Percentiles rank a stretch among this genome's conserved stretches.
These are phyloP conservation scores for Epichloe sp. DNA, from an alignment of 2,329 filamentous ascomycete species.

Conservation along the genomic window DNA sequence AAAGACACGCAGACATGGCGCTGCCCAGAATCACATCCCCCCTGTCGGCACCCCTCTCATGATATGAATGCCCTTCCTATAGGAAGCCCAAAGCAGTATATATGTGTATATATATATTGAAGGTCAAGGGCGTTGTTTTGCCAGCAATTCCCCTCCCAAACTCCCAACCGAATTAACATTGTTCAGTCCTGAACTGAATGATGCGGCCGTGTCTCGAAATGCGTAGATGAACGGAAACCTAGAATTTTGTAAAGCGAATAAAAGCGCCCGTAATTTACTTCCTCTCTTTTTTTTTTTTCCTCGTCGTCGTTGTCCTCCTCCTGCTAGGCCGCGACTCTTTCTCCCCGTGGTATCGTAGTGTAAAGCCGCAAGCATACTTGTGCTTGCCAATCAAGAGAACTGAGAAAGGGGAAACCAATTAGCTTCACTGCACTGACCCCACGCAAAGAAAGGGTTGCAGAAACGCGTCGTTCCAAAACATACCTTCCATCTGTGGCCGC, in stretches of 20 bases:
- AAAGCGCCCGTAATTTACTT: neutral
- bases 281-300: fast-evolving
- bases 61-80: too few relatives aligned
- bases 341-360: neutral
- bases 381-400: conserved; percentile 1
- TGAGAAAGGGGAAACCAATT: neutral
- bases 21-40: too few relatives aligned
- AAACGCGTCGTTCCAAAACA: conserved; percentile 12
- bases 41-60: too few relatives aligned
- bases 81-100: neutral
- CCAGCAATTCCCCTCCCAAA: neutral
- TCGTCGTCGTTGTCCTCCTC: neutral
- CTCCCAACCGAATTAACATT: too few relatives aligned
- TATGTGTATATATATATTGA: too few relatives aligned
- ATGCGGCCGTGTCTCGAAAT: too few relatives aligned
- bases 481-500: conserved; percentile 62
- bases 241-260: neutral
- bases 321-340: neutral
- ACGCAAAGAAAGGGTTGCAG: too few relatives aligned
- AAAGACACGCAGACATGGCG: too few relatives aligned
- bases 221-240: neutral
- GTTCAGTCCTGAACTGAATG: too few relatives aligned
- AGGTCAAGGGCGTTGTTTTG: neutral
- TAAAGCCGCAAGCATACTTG: neutral
- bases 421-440: neutral